Evolutionary conservation across 164 flowering plant species (phyloP).

Genomic region (Chimonanthus salicifolius): DNA sequence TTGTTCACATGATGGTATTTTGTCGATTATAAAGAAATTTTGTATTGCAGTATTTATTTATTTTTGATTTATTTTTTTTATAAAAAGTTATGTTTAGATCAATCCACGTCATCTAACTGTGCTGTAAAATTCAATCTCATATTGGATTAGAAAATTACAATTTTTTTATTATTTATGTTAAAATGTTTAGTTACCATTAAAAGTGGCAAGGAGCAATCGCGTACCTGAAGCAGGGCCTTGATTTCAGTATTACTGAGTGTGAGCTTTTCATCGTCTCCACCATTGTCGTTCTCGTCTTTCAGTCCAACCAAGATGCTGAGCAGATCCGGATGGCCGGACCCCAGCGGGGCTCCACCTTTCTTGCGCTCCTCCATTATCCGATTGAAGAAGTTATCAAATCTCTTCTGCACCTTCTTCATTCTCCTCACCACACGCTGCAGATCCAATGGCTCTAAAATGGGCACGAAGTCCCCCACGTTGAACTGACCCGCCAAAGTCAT

Average conservation of each 20-base stretch:
- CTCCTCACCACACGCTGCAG: slow-evolving; percentile 60
- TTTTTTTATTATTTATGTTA: no score
- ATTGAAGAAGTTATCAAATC: slow-evolving; percentile 55
- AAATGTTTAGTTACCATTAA: no score
- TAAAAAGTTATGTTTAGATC: no score
- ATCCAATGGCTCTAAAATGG: slow-evolving; percentile 62
- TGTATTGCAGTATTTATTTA: no score
- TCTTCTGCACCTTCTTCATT: slow-evolving; percentile 71
- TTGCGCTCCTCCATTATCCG: slow-evolving; percentile 46
- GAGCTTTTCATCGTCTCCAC: slow-evolving; percentile 44
- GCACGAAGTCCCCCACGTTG: slow-evolving; percentile 77
- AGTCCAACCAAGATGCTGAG: slow-evolving; percentile 45
- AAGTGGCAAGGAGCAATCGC: no score
- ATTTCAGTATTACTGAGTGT: slow-evolving; percentile 51
- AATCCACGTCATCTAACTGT: no score
- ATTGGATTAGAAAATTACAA: no score
- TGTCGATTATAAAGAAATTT: no score
- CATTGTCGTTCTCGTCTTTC: slow-evolving; percentile 38
- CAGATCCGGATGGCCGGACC: slow-evolving; percentile 28
- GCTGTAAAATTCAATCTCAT: no score
- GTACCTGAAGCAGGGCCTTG: slow-evolving; percentile 17
- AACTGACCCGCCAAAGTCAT: slow-evolving; percentile 77
- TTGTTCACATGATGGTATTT: no score
- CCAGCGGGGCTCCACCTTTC: not conserved
- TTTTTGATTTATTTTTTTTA: no score